These are phyloP conservation scores for Auriscalpium orientale DNA, from an alignment of 768 basidiomycete genomes.

Conservation along the genomic window DNA sequence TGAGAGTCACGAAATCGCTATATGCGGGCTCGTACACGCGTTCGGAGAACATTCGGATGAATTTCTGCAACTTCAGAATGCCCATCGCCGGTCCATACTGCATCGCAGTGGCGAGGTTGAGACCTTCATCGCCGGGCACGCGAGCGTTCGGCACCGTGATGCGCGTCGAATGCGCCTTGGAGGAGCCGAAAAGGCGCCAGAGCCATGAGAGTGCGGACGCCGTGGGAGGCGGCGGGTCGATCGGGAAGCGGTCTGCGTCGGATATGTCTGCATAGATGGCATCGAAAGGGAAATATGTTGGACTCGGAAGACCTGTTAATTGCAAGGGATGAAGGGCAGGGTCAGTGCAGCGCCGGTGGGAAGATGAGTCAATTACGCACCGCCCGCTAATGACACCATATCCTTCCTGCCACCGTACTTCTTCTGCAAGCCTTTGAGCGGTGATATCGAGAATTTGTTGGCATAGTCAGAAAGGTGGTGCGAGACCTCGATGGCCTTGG, in stretches of 20 bases:
- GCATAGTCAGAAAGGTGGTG: constrained; percentile 60
- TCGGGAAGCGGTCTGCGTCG: constrained; percentile 41
- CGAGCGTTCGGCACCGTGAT: constrained; percentile 60
- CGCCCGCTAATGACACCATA: constrained; percentile 58
- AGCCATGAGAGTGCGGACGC: constrained; percentile 43
- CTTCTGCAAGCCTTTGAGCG: constrained; percentile 61
- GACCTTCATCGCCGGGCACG: constrained; percentile 28
- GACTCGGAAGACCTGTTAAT: constrained; percentile 50
- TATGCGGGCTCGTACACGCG: constrained; percentile 55
- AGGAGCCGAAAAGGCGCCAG: constrained; percentile 43
- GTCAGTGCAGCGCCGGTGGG: neutral
- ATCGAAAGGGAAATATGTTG: constrained; percentile 66
- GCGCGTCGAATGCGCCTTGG: constrained; percentile 30
- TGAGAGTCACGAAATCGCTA: constrained; percentile 46
- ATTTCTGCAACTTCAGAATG: constrained; percentile 45
- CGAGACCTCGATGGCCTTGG: constrained; percentile 55
- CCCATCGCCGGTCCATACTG: constrained; percentile 61
- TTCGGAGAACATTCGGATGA: constrained; percentile 49
- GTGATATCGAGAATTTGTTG: constrained; percentile 40
- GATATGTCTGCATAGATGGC: constrained; percentile 49
- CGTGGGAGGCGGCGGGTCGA: constrained; percentile 21
- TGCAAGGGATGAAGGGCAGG: neutral
- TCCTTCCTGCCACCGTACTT: constrained; percentile 44
- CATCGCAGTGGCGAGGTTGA: constrained; percentile 57
- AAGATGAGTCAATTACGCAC: constrained; percentile 26